phyloP scores from a whole-genome alignment of 352 stramenopile genomes.

The Elongisporangium senticosum region DNA sequence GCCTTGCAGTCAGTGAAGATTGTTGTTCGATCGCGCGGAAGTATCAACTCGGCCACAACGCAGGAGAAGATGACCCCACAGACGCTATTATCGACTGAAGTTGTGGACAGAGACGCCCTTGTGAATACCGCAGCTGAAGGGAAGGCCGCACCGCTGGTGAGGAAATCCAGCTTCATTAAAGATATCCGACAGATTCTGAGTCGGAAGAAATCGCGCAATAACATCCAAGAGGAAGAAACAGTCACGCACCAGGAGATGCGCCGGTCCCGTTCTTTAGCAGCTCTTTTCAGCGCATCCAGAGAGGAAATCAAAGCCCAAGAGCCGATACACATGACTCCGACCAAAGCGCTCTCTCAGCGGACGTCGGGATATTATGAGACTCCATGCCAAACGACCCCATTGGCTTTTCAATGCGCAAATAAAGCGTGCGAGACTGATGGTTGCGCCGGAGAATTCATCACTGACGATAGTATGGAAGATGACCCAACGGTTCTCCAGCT shows the following conservation, averaged over 20 bases:
- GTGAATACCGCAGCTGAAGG: background rate
- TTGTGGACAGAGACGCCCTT: background rate
- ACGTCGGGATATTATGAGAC: background rate
- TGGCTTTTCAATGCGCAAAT: background rate
- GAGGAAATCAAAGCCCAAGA: background rate
- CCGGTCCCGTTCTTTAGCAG: background rate
- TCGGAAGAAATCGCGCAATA: conserved; percentile 5
- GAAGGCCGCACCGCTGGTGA: background rate
- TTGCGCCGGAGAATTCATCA: background rate
- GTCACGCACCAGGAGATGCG: background rate
- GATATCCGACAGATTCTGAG: conserved; percentile 12
- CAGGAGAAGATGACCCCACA: conserved; percentile 3
- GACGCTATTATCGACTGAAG: conserved; percentile 5
- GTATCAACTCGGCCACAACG: conserved; percentile 5
- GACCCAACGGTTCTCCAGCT: conserved; percentile 1
- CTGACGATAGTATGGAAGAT: background rate
- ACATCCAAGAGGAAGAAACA: background rate
- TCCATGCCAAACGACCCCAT: background rate
- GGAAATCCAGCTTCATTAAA: conserved; percentile 10
- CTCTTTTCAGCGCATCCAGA: background rate
- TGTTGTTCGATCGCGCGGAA: conserved; percentile 4
- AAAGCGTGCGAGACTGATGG: conserved; percentile 1
- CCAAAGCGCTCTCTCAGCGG: background rate
- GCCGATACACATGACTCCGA: background rate
- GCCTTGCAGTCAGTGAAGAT: conserved; percentile 1